These are phyloP conservation scores for Vigna radiata DNA, from an alignment of 306 rosid genomes.

Conservation along the genomic window DNA sequence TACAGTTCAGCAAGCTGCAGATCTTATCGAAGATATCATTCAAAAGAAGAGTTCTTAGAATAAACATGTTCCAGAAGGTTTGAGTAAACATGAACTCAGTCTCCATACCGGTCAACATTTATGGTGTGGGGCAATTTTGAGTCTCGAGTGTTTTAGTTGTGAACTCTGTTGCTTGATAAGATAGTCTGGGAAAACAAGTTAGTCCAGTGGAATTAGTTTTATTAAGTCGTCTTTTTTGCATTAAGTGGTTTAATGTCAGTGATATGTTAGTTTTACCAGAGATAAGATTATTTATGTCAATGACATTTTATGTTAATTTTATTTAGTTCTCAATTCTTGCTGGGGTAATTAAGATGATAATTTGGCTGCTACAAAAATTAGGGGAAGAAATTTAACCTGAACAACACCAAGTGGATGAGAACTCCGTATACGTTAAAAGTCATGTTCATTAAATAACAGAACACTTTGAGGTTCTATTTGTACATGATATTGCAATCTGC, in stretches of 20 bases:
- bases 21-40: constrained; percentile 64
- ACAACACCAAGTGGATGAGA: background rate
- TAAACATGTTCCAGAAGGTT: background rate
- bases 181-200: constrained; percentile 13
- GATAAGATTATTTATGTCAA: background rate
- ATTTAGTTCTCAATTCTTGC: background rate
- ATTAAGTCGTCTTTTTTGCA: background rate
- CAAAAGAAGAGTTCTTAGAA: constrained; percentile 49
- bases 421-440: background rate
- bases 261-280: background rate
- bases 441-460: background rate
- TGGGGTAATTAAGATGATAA: background rate
- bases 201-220: background rate
- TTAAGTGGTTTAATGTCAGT: background rate
- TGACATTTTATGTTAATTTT: background rate
- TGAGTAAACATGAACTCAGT: constrained; percentile 24
- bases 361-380: background rate
- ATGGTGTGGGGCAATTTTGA: constrained; percentile 37
- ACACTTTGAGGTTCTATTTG: background rate
- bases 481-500: background rate
- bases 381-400: background rate
- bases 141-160: constrained; percentile 32
- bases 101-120: background rate
- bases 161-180: constrained; percentile 26
- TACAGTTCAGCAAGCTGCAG: constrained; percentile 75